A percentile compares a stretch with the other conserved stretches of the same genome.
Conservation (phyloP, 345 rosid species). For the Lumnitzera racemosa region DNA sequence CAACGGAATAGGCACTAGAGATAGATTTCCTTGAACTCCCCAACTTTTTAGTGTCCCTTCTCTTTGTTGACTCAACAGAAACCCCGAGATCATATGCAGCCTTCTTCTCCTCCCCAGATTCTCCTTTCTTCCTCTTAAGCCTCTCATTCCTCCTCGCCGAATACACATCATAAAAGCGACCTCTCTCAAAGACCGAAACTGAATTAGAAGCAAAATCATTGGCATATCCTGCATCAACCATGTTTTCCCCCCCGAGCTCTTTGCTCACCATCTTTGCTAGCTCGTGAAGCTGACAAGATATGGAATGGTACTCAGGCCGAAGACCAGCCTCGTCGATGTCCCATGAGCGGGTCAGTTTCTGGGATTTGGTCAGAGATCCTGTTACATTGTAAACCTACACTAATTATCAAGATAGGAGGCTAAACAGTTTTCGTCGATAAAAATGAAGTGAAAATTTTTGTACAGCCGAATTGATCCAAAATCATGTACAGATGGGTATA, state of each 20-base stretch:
- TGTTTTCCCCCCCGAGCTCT: constrained; percentile 27
- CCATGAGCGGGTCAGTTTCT: constrained; percentile 30
- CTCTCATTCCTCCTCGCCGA: constrained; percentile 78
- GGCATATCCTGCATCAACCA: constrained; percentile 6
- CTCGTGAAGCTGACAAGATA: constrained; percentile 61
- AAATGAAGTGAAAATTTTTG: too few species aligned
- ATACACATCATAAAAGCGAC: constrained; percentile 78
- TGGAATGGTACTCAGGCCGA: constrained; percentile 46
- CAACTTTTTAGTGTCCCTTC: constrained; percentile 44
- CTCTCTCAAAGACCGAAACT: constrained; percentile 59
- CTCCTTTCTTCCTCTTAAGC: constrained; percentile 58
- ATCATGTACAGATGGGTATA: too few species aligned
- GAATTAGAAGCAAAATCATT: constrained; percentile 15
- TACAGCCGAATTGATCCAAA: too few species aligned
- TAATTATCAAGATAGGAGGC: too few species aligned
- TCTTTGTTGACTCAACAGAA: constrained; percentile 43
- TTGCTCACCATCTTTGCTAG: constrained; percentile 41
- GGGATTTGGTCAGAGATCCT: constrained; percentile 53
- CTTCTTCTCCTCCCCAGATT: constrained; percentile 14
- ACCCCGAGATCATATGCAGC: constrained; percentile 54
- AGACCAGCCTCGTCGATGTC: constrained; percentile 30
- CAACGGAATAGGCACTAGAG: constrained; percentile 35
- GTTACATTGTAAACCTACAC: background rate
- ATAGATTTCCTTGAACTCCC: constrained; percentile 49
- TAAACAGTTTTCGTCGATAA: too few species aligned